These are phyloP conservation scores for Mortierella sp. DNA, from an alignment of 371 early-diverging fungal species.

Conservation along the genomic window DNA sequence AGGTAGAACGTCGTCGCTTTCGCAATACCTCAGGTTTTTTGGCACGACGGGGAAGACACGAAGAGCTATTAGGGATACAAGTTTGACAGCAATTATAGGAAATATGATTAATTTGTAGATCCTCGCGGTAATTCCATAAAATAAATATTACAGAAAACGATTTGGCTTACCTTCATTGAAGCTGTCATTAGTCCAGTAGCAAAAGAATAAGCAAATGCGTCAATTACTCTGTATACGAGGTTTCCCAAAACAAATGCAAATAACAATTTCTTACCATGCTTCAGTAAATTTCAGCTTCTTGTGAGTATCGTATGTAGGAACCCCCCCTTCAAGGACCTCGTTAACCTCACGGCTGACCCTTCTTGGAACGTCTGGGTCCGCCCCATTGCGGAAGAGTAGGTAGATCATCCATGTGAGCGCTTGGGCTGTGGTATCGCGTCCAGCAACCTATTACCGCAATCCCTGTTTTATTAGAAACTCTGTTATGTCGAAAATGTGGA, in stretches of 20 bases:
- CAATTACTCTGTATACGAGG: neutral
- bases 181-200: neutral
- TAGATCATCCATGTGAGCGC: conserved; percentile 78
- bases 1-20: conserved; percentile 71
- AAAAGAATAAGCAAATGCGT: neutral
- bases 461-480: neutral
- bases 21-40: conserved; percentile 64
- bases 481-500: neutral
- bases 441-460: conserved; percentile 55
- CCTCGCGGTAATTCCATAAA: no score
- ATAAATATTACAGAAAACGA: neutral
- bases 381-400: conserved; percentile 39
- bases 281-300: conserved; percentile 41
- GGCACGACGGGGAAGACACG: conserved; percentile 61
- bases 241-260: neutral
- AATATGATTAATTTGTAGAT: neutral
- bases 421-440: conserved; percentile 81
- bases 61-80: conserved; percentile 10
- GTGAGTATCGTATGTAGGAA: conserved; percentile 26
- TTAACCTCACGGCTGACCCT: conserved; percentile 19
- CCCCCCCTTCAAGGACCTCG: conserved; percentile 22
- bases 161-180: neutral
- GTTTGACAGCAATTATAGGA: neutral
- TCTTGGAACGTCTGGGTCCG: conserved; percentile 7
- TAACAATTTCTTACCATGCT: conserved; percentile 25